A percentile compares a stretch with the other conserved stretches of the same genome.
phyloP scores from a whole-genome alignment of 768 basidiomycete species.

The Naganishia onofrii region DNA sequence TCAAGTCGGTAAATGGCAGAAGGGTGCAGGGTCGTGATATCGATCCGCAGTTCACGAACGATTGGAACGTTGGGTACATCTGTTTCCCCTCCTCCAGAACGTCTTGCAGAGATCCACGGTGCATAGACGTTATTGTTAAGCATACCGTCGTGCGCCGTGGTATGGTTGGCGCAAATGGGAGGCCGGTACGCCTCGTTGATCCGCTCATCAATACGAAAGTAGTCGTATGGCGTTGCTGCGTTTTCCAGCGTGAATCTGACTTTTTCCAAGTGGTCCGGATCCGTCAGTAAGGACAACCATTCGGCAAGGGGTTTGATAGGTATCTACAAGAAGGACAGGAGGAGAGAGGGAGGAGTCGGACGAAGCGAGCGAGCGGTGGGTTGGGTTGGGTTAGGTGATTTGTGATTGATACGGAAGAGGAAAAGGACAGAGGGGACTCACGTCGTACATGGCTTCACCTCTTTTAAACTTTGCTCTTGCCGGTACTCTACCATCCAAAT shows the following conservation, averaged over 20 bases:
- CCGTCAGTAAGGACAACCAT: slow-evolving; percentile 5
- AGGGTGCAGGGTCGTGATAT: slow-evolving; percentile 27
- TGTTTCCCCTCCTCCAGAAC: neutral
- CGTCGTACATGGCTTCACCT: slow-evolving; percentile 20
- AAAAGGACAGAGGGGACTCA: neutral
- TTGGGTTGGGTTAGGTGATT: neutral
- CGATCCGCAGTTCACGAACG: slow-evolving; percentile 29
- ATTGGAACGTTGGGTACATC: slow-evolving; percentile 23
- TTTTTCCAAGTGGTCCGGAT: slow-evolving; percentile 17
- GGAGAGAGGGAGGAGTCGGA: neutral
- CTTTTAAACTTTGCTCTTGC: neutral
- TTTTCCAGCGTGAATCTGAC: slow-evolving; percentile 23
- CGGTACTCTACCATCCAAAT: slow-evolving; percentile 11
- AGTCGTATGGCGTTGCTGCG: slow-evolving; percentile 22
- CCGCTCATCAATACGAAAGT: slow-evolving; percentile 27
- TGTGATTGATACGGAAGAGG: neutral
- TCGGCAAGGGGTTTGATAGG: slow-evolving; percentile 18
- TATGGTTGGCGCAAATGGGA: neutral
- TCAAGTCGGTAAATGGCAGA: slow-evolving; percentile 30
- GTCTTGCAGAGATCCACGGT: slow-evolving; percentile 3
- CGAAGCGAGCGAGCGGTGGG: too few relatives aligned
- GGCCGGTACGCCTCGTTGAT: slow-evolving; percentile 23
- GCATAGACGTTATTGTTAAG: neutral
- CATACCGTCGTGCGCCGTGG: neutral
- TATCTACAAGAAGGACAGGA: slow-evolving; percentile 11